Percentiles rank a stretch among this genome's conserved stretches.
Conservation (phyloP, 2,329 filamentous ascomycete species). For the Fonsecaea monophora region DNA sequence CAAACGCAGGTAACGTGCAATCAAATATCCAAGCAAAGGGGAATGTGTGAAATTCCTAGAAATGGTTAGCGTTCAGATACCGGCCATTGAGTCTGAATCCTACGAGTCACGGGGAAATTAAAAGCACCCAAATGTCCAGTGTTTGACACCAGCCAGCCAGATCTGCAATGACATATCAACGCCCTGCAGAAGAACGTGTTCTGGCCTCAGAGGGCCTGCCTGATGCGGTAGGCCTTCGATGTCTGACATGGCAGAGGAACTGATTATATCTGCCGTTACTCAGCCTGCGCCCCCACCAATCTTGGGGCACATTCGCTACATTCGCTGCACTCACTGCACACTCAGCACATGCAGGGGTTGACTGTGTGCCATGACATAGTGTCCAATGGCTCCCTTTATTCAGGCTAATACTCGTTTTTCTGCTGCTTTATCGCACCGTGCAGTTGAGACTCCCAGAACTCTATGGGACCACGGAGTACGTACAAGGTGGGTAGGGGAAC, state of each 20-base stretch:
- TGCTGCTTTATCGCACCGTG: slow-evolving; percentile 2
- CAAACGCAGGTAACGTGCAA: neutral
- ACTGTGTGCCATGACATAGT: neutral
- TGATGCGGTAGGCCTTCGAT: neutral
- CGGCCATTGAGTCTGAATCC: neutral
- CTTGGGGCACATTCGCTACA: neutral
- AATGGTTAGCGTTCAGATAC: neutral
- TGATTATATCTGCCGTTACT: slow-evolving; percentile 8
- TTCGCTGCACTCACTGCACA: neutral
- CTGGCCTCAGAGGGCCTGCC: neutral
- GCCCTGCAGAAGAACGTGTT: neutral
- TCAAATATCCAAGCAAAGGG: neutral
- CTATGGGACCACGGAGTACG: neutral
- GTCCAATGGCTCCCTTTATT: neutral
- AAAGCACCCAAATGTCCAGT: neutral
- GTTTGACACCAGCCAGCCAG: neutral
- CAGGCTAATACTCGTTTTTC: slow-evolving; percentile 9
- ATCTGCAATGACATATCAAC: neutral
- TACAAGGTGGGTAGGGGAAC: no score
- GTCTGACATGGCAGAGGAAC: neutral
- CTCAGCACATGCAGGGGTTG: neutral
- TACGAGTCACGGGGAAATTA: neutral
- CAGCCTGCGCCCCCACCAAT: slow-evolving; percentile 11
- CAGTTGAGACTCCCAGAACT: neutral
- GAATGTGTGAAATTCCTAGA: neutral